Percentiles rank a stretch among this genome's conserved stretches.
phyloP scores from a whole-genome alignment of 306 rosid genomes.

The Corylus avellana region DNA sequence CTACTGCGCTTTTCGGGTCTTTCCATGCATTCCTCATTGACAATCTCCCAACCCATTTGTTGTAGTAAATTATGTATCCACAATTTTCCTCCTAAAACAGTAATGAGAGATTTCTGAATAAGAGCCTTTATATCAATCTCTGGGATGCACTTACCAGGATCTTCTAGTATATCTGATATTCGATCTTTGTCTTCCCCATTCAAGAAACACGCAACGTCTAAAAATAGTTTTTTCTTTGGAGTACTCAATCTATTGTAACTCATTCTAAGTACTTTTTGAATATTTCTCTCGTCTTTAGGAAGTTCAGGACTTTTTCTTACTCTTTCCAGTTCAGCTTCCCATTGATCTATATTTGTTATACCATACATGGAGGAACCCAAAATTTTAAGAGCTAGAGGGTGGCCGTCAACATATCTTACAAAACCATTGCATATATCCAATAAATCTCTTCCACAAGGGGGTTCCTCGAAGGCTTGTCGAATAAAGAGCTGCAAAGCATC shows the following conservation, averaged over 20 bases:
- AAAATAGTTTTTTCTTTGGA: slow-evolving; percentile 21
- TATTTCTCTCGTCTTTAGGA: too few relatives aligned
- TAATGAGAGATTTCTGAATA: slow-evolving; percentile 21
- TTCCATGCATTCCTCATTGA: slow-evolving; percentile 3
- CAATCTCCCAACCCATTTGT: slow-evolving; percentile 23
- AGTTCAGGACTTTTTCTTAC: slow-evolving; percentile 22
- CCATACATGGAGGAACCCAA: slow-evolving; percentile 16
- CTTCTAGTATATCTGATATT: slow-evolving; percentile 6
- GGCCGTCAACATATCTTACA: slow-evolving; percentile 22
- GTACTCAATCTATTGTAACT: slow-evolving; percentile 29
- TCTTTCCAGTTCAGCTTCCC: not conserved
- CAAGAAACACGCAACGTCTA: slow-evolving; percentile 32
- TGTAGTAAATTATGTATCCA: slow-evolving; percentile 24
- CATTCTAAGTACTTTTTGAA: not conserved
- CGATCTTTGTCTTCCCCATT: slow-evolving; percentile 24
- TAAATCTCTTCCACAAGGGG: not conserved
- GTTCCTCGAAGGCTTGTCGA: slow-evolving; percentile 14
- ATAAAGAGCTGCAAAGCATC: slow-evolving; percentile 31
- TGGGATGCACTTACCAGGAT: not conserved
- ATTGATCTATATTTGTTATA: slow-evolving; percentile 3
- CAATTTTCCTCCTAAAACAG: not conserved
- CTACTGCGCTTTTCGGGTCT: slow-evolving; percentile 12
- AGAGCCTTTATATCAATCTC: slow-evolving; percentile 9
- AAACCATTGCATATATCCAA: slow-evolving; percentile 6
- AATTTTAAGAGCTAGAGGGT: slow-evolving; percentile 29